These are phyloP conservation scores for Colletotrichum sp. DNA, from an alignment of 2,329 filamentous ascomycete genomes.

Conservation along the genomic window DNA sequence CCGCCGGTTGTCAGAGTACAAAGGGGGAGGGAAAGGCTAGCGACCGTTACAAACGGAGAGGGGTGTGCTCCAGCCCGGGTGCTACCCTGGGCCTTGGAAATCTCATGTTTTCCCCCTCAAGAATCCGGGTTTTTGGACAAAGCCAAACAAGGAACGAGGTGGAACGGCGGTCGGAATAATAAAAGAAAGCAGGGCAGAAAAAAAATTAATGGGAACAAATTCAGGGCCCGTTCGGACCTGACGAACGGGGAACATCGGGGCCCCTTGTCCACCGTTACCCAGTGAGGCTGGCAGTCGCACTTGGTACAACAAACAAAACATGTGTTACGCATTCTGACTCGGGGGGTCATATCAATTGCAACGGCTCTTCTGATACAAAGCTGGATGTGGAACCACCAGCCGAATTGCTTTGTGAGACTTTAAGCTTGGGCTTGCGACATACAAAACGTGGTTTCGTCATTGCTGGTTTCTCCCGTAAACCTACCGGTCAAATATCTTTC, in stretches of 20 bases:
- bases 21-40: not conserved
- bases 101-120: not conserved
- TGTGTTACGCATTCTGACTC: constrained; percentile 17
- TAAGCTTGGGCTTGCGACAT: not conserved
- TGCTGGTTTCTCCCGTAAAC: constrained; percentile 7
- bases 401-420: not conserved
- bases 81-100: constrained; percentile 13
- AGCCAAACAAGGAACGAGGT: constrained; percentile 16
- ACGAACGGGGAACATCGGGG: not conserved
- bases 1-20: not conserved
- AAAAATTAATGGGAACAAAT: not conserved
- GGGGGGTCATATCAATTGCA: not conserved
- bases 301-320: constrained; percentile 11
- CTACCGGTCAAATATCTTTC: constrained; percentile 17
- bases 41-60: constrained; percentile 1
- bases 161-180: not conserved
- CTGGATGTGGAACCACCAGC: not conserved
- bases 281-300: not conserved
- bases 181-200: constrained; percentile 14
- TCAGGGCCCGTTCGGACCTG: not conserved
- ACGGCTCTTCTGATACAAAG: not conserved
- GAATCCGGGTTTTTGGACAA: constrained; percentile 13
- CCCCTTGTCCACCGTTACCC: not conserved
- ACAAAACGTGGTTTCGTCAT: constrained; percentile 20
- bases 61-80: not conserved